Evolutionary conservation across 495 filamentous ascomycete species (phyloP), one percentile per base, ranked within the genome.

Genomic region (Penicillium canescens): DNA sequence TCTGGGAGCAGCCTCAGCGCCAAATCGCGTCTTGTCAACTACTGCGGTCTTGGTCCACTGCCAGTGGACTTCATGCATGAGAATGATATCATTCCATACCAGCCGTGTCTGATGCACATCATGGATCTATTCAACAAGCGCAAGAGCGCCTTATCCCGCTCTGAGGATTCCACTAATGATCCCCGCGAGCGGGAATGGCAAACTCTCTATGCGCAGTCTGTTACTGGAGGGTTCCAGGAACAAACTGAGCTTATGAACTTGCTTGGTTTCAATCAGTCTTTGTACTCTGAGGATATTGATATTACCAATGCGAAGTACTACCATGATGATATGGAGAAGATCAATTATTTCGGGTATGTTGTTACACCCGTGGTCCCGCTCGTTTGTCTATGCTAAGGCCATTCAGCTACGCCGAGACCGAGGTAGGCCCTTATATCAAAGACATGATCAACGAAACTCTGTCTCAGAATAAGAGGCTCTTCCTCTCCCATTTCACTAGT

Each of bases 21-120:
- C 14, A 78, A 79, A 54, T 75, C 71, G 38, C 55, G 76, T 26
- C 60, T 77, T 13, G 69, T 68, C 11, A 76, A 73, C 42, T 73
- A 78, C 41, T 79, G 76, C 37, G 75, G 75, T 28, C 70, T 76
- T n/a, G 62, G 63, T 6, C 74, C 75, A 10, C 61, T 78, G 6
- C 70, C 73, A 4, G 76, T 78, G 6, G 76, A 78, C 44, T 68
- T 78, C 23, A 53, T 75, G 44, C 71, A 77, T 43, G 76, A 78
- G 50, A 61, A 68, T n/a, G 52, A 57, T 36, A 61, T 69, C 11
- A 69, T 74, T 16, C 72, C 74, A 31, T 78, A 78, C 47, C 75
- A 78, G 51, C 75, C 75, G 3, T 78, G 75, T 55, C 46, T 78
- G 14, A 68, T 74, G 26, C 75, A 78, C 45, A 65, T 78, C n/a